A percentile compares a stretch with the other conserved stretches of the same genome.
Conservation (phyloP, 257 asterid species). For the Rehmannia glutinosa region DNA sequence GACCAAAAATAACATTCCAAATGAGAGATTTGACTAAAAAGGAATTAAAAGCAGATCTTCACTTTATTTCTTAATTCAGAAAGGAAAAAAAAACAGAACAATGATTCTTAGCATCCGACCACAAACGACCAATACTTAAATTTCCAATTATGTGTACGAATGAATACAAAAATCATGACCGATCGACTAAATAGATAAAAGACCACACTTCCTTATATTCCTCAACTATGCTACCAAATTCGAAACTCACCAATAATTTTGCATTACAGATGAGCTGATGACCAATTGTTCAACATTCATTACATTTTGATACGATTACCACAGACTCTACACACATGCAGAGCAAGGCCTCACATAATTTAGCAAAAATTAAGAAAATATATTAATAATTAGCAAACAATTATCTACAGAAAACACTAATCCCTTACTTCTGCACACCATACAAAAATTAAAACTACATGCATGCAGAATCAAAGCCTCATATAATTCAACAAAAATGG, state of each 20-base stretch:
- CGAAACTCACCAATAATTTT: not conserved
- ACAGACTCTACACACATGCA: conserved; percentile 12
- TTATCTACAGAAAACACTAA: not conserved
- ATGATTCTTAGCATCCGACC: conserved; percentile 5
- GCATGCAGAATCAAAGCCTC: not conserved
- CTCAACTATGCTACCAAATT: not conserved
- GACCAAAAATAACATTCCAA: not conserved
- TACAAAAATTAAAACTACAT: not conserved
- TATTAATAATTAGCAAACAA: not conserved
- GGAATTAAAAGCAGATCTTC: not conserved
- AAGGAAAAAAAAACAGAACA: not conserved
- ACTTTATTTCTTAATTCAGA: not conserved
- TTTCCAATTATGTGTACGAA: conserved; percentile 6
- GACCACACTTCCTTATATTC: not conserved
- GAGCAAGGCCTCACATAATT: conserved; percentile 1
- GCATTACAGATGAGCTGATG: conserved; percentile 1
- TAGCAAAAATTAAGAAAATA: not conserved
- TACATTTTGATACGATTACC: not conserved
- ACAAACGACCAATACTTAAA: not conserved
- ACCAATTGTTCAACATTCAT: not conserved
- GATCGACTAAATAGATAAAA: conserved; percentile 1
- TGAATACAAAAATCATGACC: not conserved
- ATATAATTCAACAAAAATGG: not conserved
- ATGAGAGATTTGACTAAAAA: not conserved
- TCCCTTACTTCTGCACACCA: conserved; percentile 5